Conservation (phyloP, 805 yeast species). For the Tetrapisispora fleetii region DNA sequence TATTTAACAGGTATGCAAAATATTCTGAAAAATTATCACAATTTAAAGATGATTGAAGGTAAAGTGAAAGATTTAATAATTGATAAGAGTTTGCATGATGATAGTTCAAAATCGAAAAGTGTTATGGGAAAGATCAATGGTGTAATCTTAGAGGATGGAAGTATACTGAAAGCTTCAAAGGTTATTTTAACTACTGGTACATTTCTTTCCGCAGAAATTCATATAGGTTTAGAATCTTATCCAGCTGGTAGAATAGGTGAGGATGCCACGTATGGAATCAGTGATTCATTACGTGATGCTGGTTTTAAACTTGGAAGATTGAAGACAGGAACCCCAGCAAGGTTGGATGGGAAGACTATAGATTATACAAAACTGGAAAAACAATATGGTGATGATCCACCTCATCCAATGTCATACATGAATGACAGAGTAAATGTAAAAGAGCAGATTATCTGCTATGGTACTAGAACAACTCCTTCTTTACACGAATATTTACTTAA, state of each 20-base stretch:
- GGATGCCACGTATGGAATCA: constrained; percentile 79
- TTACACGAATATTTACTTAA: constrained; percentile 59
- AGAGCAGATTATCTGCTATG: constrained; percentile 58
- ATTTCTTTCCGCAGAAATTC: constrained; percentile 88
- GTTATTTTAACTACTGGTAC: constrained; percentile 95
- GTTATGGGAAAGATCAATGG: constrained; percentile 42
- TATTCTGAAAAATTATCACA: constrained; percentile 46
- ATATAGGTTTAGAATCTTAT: constrained; percentile 66
- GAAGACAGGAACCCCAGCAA: constrained; percentile 96
- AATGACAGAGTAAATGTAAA: constrained; percentile 56
- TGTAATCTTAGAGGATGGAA: constrained; percentile 60
- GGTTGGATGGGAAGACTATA: constrained; percentile 65
- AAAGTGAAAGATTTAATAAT: constrained; percentile 79
- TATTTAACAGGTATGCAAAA: constrained; percentile 74
- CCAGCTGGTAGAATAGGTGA: constrained; percentile 96
- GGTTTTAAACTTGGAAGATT: constrained; percentile 82
- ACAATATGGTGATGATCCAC: constrained; percentile 76
- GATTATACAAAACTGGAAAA: constrained; percentile 51
- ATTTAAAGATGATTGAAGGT: constrained; percentile 47
- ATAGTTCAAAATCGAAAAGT: not conserved
- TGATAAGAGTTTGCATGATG: constrained; percentile 22
- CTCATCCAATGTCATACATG: constrained; percentile 83
- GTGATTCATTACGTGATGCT: constrained; percentile 61
- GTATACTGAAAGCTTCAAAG: constrained; percentile 44
- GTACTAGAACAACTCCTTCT: constrained; percentile 66